Evolutionary conservation across 495 filamentous ascomycete species (phyloP).

Genomic region (Barbatosphaeria neglecta): DNA sequence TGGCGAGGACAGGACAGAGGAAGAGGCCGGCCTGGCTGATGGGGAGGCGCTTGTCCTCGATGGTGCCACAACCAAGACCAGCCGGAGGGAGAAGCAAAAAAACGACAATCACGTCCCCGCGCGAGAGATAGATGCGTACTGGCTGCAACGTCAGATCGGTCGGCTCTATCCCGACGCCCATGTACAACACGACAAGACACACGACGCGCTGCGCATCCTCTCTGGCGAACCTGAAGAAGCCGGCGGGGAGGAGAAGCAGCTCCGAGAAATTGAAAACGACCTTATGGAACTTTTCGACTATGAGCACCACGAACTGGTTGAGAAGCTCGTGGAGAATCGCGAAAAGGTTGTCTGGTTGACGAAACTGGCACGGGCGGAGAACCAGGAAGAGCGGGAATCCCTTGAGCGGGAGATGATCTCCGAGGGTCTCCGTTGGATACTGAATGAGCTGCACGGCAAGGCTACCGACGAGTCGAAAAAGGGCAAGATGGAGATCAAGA

Average conservation of each 20-base stretch:
- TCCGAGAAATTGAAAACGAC: conserved; percentile 94
- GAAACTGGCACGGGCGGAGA: conserved; percentile 72
- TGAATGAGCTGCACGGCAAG: conserved; percentile 68
- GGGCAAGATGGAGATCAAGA: conserved; percentile 74
- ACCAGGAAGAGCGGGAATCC: conserved; percentile 59
- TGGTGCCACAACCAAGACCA: conserved; percentile 33
- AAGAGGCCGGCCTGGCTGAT: conserved; percentile 35
- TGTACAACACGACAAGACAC: conserved; percentile 78
- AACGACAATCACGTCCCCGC: conserved; percentile 60
- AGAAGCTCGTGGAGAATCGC: conserved; percentile 81
- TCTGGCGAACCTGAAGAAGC: conserved; percentile 61
- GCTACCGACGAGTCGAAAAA: conserved; percentile 44
- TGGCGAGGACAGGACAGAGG: conserved; percentile 40
- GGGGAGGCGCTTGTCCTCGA: conserved; percentile 77
- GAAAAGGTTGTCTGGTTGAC: conserved; percentile 95
- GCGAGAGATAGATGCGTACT: conserved; percentile 91
- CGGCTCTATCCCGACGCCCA: conserved; percentile 80
- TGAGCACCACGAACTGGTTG: conserved; percentile 86
- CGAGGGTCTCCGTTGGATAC: conserved; percentile 72
- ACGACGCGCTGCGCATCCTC: conserved; percentile 67
- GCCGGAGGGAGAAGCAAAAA: conserved; percentile 18
- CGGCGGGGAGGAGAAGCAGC: conserved; percentile 58
- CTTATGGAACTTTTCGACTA: conserved; percentile 97
- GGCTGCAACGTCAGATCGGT: conserved; percentile 90
- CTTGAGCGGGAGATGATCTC: conserved; percentile 85